Conservation (phyloP, 208 protist species). For the Wallacemonas rigidus region DNA sequence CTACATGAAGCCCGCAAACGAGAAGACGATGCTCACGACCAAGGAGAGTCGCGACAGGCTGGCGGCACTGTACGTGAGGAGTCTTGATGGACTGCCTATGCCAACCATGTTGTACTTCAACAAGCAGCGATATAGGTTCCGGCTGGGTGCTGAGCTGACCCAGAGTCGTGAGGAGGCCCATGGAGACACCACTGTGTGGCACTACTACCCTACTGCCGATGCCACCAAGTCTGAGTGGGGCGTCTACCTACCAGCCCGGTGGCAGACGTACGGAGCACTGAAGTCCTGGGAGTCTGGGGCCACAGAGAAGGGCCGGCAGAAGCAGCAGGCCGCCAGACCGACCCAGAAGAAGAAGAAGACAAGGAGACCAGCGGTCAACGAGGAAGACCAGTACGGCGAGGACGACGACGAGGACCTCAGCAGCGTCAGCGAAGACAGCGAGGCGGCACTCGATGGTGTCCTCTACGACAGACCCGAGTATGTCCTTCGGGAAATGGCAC, state of each 20-base stretch:
- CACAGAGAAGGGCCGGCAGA: background rate
- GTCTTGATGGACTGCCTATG: conserved; percentile 1
- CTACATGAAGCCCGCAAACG: background rate
- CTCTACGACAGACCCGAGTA: conserved; percentile 1
- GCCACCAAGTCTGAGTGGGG: background rate
- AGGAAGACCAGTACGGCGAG: background rate
- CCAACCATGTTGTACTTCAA: background rate
- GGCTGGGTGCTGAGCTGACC: background rate
- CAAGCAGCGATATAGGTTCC: background rate
- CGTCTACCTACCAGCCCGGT: background rate
- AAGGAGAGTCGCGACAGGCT: conserved; percentile 1
- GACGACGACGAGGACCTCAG: background rate
- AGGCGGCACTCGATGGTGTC: background rate
- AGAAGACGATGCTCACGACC: background rate
- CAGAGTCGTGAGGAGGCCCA: background rate
- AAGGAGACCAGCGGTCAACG: background rate
- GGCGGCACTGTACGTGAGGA: background rate
- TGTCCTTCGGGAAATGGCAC: background rate
- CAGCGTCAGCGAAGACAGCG: background rate
- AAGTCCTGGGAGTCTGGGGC: background rate
- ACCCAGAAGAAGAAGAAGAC: no score
- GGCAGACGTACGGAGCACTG: background rate
- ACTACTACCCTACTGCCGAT: background rate
- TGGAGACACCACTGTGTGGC: background rate
- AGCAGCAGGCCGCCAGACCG: no score